Conservation (phyloP, 495 filamentous ascomycete genomes). For the Neurospora tetrasperma region DNA sequence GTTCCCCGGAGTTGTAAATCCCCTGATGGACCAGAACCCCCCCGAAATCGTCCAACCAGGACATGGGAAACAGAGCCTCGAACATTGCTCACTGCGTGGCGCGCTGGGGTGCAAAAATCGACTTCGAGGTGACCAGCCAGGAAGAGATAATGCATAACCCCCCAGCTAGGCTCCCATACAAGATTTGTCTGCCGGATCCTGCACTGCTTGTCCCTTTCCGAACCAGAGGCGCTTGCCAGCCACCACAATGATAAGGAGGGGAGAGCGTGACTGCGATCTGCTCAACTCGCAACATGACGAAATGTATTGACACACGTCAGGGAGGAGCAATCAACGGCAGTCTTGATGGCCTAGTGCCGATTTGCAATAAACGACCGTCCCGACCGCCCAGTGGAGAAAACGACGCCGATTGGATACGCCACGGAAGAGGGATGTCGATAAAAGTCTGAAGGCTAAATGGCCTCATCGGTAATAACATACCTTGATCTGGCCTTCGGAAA, state of each 20-base stretch:
- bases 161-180: conserved; percentile 5
- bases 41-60: conserved; percentile 3
- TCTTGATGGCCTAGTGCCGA: conserved; percentile 20
- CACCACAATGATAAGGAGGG: conserved; percentile 27
- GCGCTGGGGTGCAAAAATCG: conserved; percentile 14
- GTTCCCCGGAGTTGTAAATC: background rate
- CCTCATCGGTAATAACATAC: conserved; percentile 89
- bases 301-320: conserved; percentile 17
- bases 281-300: conserved; percentile 37
- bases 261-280: conserved; percentile 31
- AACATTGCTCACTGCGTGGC: conserved; percentile 25
- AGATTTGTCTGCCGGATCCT: conserved; percentile 13
- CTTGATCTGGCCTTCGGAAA: conserved; percentile 93
- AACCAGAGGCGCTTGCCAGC: conserved; percentile 44
- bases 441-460: conserved; percentile 41
- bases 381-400: conserved; percentile 28
- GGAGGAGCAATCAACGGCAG: conserved; percentile 29
- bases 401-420: conserved; percentile 31
- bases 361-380: conserved; percentile 11
- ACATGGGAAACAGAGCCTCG: conserved; percentile 2
- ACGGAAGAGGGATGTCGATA: conserved; percentile 38
- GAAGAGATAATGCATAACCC: conserved; percentile 11
- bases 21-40: background rate
- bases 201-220: conserved; percentile 9
- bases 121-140: conserved; percentile 25